A percentile compares a stretch with the other conserved stretches of the same genome.
Evolutionary conservation across 2,329 filamentous ascomycete genomes (phyloP).

Genomic region (Parastagonospora avenae): DNA sequence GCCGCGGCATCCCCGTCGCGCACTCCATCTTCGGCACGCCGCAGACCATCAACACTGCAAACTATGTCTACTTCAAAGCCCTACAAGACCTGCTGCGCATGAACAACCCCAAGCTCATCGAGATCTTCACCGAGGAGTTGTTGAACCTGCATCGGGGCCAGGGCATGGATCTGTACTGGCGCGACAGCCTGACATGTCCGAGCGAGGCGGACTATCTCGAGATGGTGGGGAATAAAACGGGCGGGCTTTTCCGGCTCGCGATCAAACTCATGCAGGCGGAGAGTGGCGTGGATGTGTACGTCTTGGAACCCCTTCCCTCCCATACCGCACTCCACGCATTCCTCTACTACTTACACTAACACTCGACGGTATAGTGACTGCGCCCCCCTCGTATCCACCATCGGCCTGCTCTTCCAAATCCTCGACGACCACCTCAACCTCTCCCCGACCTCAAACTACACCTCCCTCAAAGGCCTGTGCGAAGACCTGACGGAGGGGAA

Average conservation of each 20-base stretch:
- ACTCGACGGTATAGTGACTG: slow-evolving; percentile 68
- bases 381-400: slow-evolving; percentile 80
- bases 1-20: slow-evolving; percentile 79
- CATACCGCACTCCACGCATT: neutral
- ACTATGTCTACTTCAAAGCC: slow-evolving; percentile 85
- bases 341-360: no score
- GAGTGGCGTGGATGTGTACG: slow-evolving; percentile 53
- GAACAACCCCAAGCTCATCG: slow-evolving; percentile 68
- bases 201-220: slow-evolving; percentile 90
- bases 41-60: slow-evolving; percentile 89
- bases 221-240: slow-evolving; percentile 92
- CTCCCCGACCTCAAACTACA: slow-evolving; percentile 62
- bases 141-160: slow-evolving; percentile 85
- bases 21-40: slow-evolving; percentile 84
- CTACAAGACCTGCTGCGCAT: slow-evolving; percentile 76
- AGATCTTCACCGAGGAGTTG: slow-evolving; percentile 80
- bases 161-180: slow-evolving; percentile 91
- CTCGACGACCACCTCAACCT: slow-evolving; percentile 95
- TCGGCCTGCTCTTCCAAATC: slow-evolving; percentile 89
- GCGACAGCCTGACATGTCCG: slow-evolving; percentile 81
- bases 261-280: slow-evolving; percentile 89
- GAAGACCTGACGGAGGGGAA: slow-evolving; percentile 97
- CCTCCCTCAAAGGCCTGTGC: slow-evolving; percentile 87
- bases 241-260: slow-evolving; percentile 81
- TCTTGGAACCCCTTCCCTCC: slow-evolving; percentile 16